Base-by-base conservation (phyloP, 257 asterid genomes). In the Lycium ferocissimum region DNA sequence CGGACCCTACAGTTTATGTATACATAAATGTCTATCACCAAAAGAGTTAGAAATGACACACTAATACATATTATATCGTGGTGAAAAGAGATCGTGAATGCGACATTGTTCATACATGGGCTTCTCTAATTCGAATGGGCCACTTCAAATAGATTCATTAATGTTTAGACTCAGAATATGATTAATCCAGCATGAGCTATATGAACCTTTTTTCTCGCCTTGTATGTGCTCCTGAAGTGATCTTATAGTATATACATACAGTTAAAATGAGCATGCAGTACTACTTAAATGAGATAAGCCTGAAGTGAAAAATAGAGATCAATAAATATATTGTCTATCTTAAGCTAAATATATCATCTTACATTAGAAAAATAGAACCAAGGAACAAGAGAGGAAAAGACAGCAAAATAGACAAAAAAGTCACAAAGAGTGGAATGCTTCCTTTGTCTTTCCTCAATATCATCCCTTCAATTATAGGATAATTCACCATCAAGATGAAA, bases 381-480 rank as follows among this genome's bases (percentile, higher is more conserved):
- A 37, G 7, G 9, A 45, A 81, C 83, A 85, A 37, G 13, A 86
- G 6, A n/a, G 66, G 1, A 13, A 88, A 58, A 17, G 88, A 63
- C 49, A 88, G 17, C 2, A 82, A 72, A 78, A 75, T 40, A 84
- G 95, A 87, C 22, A 88, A 40, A 11, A 83, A 59, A 79, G 87
- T 35, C 10, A 85, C 85, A 20, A 26, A 86, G 3, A 20, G 75
- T 11, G 95, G 82, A 85, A 93, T 53, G 0, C 92, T 83, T 5
- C 93, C 95, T 4, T 66, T 88, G 78, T 90, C 95, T 85, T 59
- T 90, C 91, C 97, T 89, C 83, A 91, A 62, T 47, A 92, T 12
- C 95, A 94, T 94, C 79, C 97, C 97, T 88, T 94, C 92, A 71
- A 92, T 81, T 79, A 92, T 75, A 47, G 92, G 94, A 87, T 86